Percentiles rank a stretch among this genome's conserved stretches.
phyloP scores from a whole-genome alignment of 352 stramenopile genomes.

The Globisporangium takayamanum region DNA sequence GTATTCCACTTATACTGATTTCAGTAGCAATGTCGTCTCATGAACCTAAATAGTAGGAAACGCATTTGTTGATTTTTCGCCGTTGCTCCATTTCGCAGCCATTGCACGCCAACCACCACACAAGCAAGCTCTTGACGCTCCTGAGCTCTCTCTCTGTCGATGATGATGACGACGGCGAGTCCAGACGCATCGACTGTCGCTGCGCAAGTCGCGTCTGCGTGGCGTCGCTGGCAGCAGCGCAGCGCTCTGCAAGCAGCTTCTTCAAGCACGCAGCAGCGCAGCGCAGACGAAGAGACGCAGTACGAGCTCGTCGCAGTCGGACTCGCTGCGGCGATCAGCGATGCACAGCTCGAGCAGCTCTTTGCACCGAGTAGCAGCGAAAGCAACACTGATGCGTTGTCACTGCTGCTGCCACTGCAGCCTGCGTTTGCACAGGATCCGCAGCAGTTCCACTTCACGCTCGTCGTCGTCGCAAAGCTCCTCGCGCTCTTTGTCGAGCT shows the following conservation, averaged over 20 bases:
- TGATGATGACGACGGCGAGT: not conserved
- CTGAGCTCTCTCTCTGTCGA: not conserved
- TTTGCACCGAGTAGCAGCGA: constrained; percentile 10
- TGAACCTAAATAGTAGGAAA: too few species aligned
- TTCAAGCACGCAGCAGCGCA: constrained; percentile 1
- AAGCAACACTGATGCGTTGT: constrained; percentile 8
- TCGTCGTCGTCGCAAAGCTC: constrained; percentile 27
- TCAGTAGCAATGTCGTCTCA: too few species aligned
- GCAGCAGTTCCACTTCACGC: constrained; percentile 29
- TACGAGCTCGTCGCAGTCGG: constrained; percentile 47
- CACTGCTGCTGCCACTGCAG: constrained; percentile 36
- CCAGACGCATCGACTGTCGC: not conserved
- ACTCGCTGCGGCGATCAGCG: constrained; percentile 15
- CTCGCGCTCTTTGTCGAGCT: constrained; percentile 20
- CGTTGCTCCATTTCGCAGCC: too few species aligned
- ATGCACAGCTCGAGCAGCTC: constrained; percentile 20
- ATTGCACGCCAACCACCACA: too few species aligned
- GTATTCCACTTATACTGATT: too few species aligned
- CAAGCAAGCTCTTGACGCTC: not conserved
- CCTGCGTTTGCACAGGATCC: constrained; percentile 14
- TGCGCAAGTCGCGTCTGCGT: constrained; percentile 11
- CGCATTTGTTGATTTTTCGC: too few species aligned
- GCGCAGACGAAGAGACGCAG: constrained; percentile 33
- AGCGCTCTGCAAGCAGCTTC: not conserved
- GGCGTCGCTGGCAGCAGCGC: constrained; percentile 12